These are phyloP conservation scores for Saccharomycopsis babjevae DNA, from an alignment of 805 yeast genomes.

Conservation along the genomic window DNA sequence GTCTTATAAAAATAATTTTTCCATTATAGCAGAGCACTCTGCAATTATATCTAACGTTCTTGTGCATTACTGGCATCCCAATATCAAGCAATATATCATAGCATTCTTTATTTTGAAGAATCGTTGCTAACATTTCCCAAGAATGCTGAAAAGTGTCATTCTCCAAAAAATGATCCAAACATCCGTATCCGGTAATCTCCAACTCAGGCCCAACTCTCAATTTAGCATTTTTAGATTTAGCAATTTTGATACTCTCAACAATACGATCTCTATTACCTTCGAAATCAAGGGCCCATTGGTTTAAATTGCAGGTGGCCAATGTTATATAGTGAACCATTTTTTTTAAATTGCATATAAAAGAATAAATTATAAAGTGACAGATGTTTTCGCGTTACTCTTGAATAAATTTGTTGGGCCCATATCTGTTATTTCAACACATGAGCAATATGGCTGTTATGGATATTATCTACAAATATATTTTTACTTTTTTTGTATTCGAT, in stretches of 20 bases:
- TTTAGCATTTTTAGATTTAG: constrained; percentile 66
- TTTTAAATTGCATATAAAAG: no score
- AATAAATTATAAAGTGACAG: no score
- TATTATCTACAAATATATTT: neutral
- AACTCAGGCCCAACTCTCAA: constrained; percentile 95
- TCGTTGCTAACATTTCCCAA: constrained; percentile 88
- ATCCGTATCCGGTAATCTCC: constrained; percentile 90
- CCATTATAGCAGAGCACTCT: constrained; percentile 76
- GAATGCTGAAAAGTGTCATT: constrained; percentile 80
- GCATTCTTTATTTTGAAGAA: constrained; percentile 56
- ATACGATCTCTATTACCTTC: constrained; percentile 95
- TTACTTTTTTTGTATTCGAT: no score
- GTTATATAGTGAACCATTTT: constrained; percentile 81
- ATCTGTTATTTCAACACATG: no score
- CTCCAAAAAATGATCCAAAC: constrained; percentile 89
- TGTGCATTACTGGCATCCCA: constrained; percentile 90
- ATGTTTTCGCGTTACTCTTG: no score
- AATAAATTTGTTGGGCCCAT: no score
- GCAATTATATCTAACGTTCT: constrained; percentile 84
- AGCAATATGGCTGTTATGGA: no score
- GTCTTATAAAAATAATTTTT: constrained; percentile 74
- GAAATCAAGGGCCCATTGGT: constrained; percentile 98
- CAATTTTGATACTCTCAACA: constrained; percentile 63
- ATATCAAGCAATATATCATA: constrained; percentile 75
- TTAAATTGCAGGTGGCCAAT: constrained; percentile 85